phyloP scores from a whole-genome alignment of 75 land plant species.

The Azolla pinnata region DNA sequence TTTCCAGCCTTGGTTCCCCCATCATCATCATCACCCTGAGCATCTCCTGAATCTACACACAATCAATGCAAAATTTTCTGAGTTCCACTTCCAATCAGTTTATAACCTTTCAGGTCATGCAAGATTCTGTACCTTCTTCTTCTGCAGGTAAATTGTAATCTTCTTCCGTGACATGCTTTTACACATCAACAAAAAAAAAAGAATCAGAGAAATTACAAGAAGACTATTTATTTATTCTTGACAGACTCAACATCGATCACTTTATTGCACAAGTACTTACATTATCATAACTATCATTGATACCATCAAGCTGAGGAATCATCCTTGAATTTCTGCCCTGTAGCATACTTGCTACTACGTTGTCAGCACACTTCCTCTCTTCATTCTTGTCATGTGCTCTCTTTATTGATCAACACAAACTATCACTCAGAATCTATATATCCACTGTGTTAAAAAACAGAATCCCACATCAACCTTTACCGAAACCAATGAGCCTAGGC shows the following conservation, averaged over 20 bases:
- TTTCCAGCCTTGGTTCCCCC: constrained; percentile 24
- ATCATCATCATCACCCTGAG: constrained; percentile 35
- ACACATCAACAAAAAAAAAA: constrained; percentile 25
- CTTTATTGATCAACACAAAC: too few relatives aligned
- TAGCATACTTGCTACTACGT: background rate
- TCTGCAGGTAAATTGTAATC: constrained; percentile 84
- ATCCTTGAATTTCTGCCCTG: background rate
- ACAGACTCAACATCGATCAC: background rate
- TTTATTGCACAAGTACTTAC: constrained; percentile 17
- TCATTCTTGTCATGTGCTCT: background rate
- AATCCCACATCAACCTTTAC: too few relatives aligned
- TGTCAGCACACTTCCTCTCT: background rate
- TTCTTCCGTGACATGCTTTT: constrained; percentile 70
- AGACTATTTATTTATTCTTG: background rate
- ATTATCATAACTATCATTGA: constrained; percentile 77
- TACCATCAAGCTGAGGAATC: constrained; percentile 81
- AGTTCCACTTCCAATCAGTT: too few relatives aligned
- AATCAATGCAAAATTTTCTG: too few relatives aligned
- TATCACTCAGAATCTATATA: too few relatives aligned
- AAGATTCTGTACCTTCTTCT: constrained; percentile 45
- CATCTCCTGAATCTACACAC: constrained; percentile 28
- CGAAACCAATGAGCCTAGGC: too few relatives aligned
- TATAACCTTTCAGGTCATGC: background rate
- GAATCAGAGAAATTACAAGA: background rate
- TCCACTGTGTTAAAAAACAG: too few relatives aligned